Evolutionary conservation across 345 rosid genomes (phyloP).

Genomic region (Euphorbia pulcherrima): DNA sequence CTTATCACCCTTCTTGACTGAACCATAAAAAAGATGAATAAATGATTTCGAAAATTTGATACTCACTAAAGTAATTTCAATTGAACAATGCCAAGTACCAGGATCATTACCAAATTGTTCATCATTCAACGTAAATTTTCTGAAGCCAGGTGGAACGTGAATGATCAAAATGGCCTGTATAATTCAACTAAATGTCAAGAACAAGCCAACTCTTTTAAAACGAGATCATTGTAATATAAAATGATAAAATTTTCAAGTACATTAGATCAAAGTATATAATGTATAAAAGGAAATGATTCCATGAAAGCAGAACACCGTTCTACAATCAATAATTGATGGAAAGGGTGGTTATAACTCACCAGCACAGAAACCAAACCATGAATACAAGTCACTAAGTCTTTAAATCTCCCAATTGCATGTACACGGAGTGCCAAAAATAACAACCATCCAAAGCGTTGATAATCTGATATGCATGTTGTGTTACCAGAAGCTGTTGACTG

Average conservation of each 20-base stretch:
- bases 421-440: slow-evolving; percentile 85
- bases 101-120: slow-evolving; percentile 61
- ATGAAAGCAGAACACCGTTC: not conserved
- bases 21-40: slow-evolving; percentile 16
- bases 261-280: no score
- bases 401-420: slow-evolving; percentile 74
- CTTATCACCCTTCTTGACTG: slow-evolving; percentile 72
- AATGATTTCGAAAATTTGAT: not conserved
- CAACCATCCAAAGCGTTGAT: slow-evolving; percentile 90
- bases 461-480: slow-evolving; percentile 40
- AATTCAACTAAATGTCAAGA: slow-evolving; percentile 19
- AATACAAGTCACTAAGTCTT: slow-evolving; percentile 80
- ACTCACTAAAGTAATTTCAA: not conserved
- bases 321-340: slow-evolving; percentile 2
- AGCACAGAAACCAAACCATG: slow-evolving; percentile 81
- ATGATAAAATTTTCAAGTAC: not conserved
- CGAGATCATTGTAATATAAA: not conserved
- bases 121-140: slow-evolving; percentile 63
- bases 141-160: slow-evolving; percentile 69
- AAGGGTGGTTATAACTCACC: slow-evolving; percentile 49
- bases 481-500: slow-evolving; percentile 34
- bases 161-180: slow-evolving; percentile 80
- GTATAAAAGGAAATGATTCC: not conserved
- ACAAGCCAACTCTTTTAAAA: not conserved
- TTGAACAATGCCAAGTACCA: slow-evolving; percentile 2